These are phyloP conservation scores for Amphicarpaea edgeworthii DNA, from an alignment of 306 rosid genomes.

Conservation along the genomic window DNA sequence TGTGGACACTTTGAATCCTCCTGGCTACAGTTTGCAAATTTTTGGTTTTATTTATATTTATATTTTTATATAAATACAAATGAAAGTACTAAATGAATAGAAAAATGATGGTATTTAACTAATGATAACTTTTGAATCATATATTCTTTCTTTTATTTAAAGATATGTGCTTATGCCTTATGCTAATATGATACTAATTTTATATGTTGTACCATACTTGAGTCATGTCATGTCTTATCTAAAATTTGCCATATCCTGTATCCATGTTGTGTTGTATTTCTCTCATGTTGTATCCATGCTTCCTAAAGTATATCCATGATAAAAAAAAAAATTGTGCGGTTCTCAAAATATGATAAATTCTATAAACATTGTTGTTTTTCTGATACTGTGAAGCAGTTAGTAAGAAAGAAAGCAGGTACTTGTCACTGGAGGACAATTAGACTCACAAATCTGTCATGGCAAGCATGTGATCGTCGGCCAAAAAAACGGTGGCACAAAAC, in stretches of 20 bases:
- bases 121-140: neutral
- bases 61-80: no score
- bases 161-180: neutral
- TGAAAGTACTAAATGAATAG: neutral
- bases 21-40: neutral
- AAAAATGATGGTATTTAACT: neutral
- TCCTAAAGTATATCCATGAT: neutral
- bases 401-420: neutral
- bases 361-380: neutral
- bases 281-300: neutral
- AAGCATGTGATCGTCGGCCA: slow-evolving; percentile 75
- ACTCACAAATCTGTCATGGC: slow-evolving; percentile 88
- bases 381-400: slow-evolving; percentile 8
- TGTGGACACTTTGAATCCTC: neutral
- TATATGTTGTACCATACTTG: neutral
- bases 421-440: neutral
- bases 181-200: neutral
- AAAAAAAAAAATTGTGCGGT: neutral
- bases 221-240: neutral
- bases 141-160: neutral
- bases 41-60: no score
- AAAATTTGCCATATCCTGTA: neutral
- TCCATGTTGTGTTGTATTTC: neutral
- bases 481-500: slow-evolving; percentile 86
- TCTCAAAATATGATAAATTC: neutral